Evolutionary conservation across 2,329 filamentous ascomycete genomes (phyloP), one percentile per base, ranked within the genome.

Genomic region (Cytospora leucostoma): DNA sequence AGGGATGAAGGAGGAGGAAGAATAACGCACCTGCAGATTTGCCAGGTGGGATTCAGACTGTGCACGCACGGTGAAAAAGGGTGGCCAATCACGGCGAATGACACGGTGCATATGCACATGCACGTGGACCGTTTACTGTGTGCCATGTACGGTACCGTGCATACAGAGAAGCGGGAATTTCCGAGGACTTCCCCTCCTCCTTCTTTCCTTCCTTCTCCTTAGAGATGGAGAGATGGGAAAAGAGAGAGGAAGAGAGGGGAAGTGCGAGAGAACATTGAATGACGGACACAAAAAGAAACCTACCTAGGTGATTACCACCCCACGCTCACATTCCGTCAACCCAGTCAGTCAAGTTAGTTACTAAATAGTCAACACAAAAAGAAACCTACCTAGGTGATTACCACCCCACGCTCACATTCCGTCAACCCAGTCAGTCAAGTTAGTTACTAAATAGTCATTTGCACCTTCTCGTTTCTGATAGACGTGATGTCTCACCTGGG

Each of bases 131-230:
- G 17, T 6, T 13, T 40, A 27, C 32, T 21, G n/a, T 5, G 47
- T 32, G 21, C 19, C 10, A 2, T 11, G 21, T 17, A 11, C 27
- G 15, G 50, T 15, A 1, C 19, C n/a, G 49, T 44, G 27, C 35
- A 53, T 5, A 3, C 12, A 44, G 38, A 44, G n/a, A 54, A 13
- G 35, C 57, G 49, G 35, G 27, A 44, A n/a, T 17, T 44, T 34
- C 49, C 57, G 34, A 33, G 27, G n/a, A 21, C 44, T 47, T 47
- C n/a, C 44, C 44, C 44, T 52, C 34, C 47, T 19, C 47, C 56
- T 59, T 52, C 34, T 34, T 40, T 21, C 34, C n/a, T 17, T 10
- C 37, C 37, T 10, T 27, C 56, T 35, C n/a, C 33, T 19, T 19
- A 37, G 19, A 12, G 21, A 37, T 12, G 44, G 19, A 15, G 33